Percentiles rank a stretch among this genome's conserved stretches.
phyloP scores from a whole-genome alignment of 1,284 basidiomycete genomes.

The Cystobasidium slooffiae region DNA sequence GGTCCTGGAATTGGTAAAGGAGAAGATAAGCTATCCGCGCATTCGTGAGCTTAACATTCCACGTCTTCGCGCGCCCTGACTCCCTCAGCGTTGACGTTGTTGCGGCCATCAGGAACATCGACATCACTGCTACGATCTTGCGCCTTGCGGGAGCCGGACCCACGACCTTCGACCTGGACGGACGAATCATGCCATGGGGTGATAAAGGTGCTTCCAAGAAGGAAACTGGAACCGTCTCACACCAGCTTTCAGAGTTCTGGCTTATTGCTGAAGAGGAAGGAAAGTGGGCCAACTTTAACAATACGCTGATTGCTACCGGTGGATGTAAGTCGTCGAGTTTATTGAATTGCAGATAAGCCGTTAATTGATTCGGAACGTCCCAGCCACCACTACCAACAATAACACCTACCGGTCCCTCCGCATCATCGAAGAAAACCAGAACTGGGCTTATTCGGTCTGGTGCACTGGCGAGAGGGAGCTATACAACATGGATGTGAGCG shows the following conservation, averaged over 20 bases:
- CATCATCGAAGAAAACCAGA: slow-evolving; percentile 49
- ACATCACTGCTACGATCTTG: slow-evolving; percentile 54
- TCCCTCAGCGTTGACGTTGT: neutral
- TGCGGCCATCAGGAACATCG: slow-evolving; percentile 52
- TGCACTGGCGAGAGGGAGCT: slow-evolving; percentile 57
- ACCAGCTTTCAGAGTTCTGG: slow-evolving; percentile 55
- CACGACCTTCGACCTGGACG: slow-evolving; percentile 53
- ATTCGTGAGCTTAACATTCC: neutral
- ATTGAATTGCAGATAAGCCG: neutral
- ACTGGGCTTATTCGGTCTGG: slow-evolving; percentile 55
- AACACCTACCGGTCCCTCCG: slow-evolving; percentile 55
- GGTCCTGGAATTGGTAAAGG: slow-evolving; percentile 52
- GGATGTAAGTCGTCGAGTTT: slow-evolving; percentile 21
- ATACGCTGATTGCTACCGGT: neutral
- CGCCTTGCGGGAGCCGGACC: slow-evolving; percentile 54
- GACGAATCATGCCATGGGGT: slow-evolving; percentile 47
- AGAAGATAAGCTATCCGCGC: slow-evolving; percentile 45
- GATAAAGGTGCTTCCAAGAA: slow-evolving; percentile 25
- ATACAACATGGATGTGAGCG: slow-evolving; percentile 50
- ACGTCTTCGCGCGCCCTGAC: neutral
- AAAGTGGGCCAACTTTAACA: slow-evolving; percentile 45
- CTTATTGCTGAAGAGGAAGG: slow-evolving; percentile 53
- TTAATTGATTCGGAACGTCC: neutral
- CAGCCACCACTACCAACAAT: slow-evolving; percentile 32
- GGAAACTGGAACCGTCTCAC: slow-evolving; percentile 38